Evolutionary conservation across 1,284 basidiomycete genomes (phyloP).

Genomic region (Trichosporon coremiiforme): DNA sequence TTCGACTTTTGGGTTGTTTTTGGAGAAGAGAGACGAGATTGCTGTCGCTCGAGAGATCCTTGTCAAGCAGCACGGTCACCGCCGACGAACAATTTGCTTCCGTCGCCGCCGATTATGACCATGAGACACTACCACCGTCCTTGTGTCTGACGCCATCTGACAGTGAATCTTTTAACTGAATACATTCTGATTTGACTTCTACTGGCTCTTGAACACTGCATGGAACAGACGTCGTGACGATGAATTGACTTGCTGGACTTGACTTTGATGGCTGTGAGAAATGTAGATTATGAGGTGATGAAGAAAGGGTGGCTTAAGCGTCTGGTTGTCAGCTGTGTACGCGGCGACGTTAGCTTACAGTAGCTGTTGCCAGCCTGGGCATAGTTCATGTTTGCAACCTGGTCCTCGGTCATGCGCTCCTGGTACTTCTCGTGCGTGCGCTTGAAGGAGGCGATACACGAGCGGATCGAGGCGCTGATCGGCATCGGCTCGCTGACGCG

Average conservation of each 20-base stretch:
- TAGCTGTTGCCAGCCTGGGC: slow-evolving; percentile 90
- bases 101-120: background rate
- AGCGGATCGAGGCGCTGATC: slow-evolving; percentile 85
- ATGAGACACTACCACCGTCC: too few relatives aligned
- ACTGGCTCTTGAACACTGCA: slow-evolving; percentile 1
- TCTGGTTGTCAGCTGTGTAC: background rate
- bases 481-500: slow-evolving; percentile 90
- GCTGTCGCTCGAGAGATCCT: background rate
- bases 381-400: slow-evolving; percentile 79
- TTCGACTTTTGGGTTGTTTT: slow-evolving; percentile 2
- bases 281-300: background rate
- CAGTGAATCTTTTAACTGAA: background rate
- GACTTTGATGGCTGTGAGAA: background rate
- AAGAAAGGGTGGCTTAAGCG: background rate
- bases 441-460: slow-evolving; percentile 69
- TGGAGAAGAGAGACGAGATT: background rate
- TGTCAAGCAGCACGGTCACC: background rate
- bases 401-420: slow-evolving; percentile 84
- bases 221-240: background rate
- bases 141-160: too few relatives aligned
- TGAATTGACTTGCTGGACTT: slow-evolving; percentile 2
- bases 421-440: slow-evolving; percentile 66
- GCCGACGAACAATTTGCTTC: background rate
- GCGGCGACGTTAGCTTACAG: slow-evolving; percentile 60
- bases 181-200: slow-evolving; percentile 8